Evolutionary conservation across 805 yeast genomes (phyloP).

Genomic region (Ogataea glucozyma): DNA sequence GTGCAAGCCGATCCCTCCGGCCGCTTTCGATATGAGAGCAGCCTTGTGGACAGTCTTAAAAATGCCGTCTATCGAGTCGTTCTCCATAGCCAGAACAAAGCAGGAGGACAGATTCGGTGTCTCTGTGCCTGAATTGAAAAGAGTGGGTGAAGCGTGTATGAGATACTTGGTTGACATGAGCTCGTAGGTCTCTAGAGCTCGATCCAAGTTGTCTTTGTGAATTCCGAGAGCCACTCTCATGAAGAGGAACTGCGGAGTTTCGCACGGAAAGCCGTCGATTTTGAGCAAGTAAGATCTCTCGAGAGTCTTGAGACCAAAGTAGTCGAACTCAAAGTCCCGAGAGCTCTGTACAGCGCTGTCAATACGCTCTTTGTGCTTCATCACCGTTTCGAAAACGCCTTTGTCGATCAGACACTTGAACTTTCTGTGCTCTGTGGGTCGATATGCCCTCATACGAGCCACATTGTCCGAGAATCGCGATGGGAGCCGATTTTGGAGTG

Average conservation of each 20-base stretch:
- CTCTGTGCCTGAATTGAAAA: conserved; percentile 91
- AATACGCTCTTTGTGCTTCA: conserved; percentile 56
- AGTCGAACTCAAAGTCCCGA: conserved; percentile 77
- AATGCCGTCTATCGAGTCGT: conserved; percentile 94
- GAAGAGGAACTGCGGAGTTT: conserved; percentile 88
- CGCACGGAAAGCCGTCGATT: conserved; percentile 66
- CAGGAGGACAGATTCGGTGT: conserved; percentile 87
- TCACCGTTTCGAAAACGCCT: conserved; percentile 57
- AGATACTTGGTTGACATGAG: conserved; percentile 85
- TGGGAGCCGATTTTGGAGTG: conserved; percentile 82
- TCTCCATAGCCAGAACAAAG: conserved; percentile 86
- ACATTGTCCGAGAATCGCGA: conserved; percentile 74
- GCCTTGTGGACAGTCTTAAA: conserved; percentile 85
- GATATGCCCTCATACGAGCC: conserved; percentile 60
- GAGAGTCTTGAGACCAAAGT: conserved; percentile 90
- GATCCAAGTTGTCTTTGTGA: conserved; percentile 66
- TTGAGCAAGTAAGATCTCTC: conserved; percentile 81
- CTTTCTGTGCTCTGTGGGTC: conserved; percentile 69
- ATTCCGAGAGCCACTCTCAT: conserved; percentile 93
- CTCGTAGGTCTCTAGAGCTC: conserved; percentile 78
- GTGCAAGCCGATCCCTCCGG: conserved; percentile 95
- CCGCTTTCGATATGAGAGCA: conserved; percentile 88
- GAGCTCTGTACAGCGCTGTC: conserved; percentile 68
- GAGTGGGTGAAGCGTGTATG: conserved; percentile 94
- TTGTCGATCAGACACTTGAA: conserved; percentile 65